Evolutionary conservation across 192 early-diverging fungal species (phyloP).

Genomic region (Coemansia sp.): DNA sequence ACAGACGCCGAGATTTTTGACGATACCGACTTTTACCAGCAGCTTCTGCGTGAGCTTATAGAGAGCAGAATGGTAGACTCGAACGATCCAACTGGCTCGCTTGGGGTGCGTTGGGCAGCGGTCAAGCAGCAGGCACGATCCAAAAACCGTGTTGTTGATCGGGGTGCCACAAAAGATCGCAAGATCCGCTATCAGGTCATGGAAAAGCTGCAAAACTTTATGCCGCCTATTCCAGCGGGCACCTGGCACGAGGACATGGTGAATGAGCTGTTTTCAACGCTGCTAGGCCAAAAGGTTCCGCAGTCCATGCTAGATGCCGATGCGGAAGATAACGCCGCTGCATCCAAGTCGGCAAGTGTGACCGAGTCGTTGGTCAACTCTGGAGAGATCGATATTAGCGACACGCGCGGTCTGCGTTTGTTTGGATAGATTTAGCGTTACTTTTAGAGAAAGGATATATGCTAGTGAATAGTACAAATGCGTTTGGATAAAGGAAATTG

Average conservation of each 20-base stretch:
- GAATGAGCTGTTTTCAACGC: conserved; percentile 82
- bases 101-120: conserved; percentile 82
- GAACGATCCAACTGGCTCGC: conserved; percentile 76
- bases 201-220: conserved; percentile 95
- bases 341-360: not conserved
- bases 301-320: conserved; percentile 45
- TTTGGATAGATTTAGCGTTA: conserved; percentile 26
- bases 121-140: conserved; percentile 64
- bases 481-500: not conserved
- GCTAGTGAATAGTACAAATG: not conserved
- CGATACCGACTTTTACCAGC: conserved; percentile 94
- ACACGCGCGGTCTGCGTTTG: conserved; percentile 35
- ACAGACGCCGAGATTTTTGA: conserved; percentile 82
- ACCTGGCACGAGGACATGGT: conserved; percentile 94
- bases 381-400: conserved; percentile 19
- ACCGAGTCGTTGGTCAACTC: conserved; percentile 13
- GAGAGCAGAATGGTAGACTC: conserved; percentile 90
- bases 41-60: conserved; percentile 90
- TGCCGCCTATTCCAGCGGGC: conserved; percentile 87
- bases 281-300: conserved; percentile 70
- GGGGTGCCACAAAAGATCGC: conserved; percentile 88
- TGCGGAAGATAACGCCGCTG: conserved; percentile 1
- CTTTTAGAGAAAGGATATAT: not conserved
- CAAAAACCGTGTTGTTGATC: conserved; percentile 77
- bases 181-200: conserved; percentile 92